phyloP scores from a whole-genome alignment of 2,329 filamentous ascomycete species.

The Aspergillus sp. region DNA sequence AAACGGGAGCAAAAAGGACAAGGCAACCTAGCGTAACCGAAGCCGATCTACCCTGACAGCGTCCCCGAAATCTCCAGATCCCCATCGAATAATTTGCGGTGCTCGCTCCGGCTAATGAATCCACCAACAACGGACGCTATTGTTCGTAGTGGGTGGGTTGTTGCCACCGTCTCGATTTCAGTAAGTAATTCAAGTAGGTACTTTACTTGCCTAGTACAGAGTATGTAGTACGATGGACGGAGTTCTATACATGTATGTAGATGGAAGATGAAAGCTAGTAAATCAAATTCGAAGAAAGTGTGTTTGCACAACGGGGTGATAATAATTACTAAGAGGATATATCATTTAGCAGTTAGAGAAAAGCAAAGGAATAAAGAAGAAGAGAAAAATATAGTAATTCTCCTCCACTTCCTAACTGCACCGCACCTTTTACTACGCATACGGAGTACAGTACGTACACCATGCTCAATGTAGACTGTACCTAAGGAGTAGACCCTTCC shows the following conservation, averaged over 20 bases:
- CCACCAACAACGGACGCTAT: neutral
- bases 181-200: neutral
- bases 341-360: too few relatives aligned
- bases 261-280: neutral
- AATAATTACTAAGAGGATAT: too few relatives aligned
- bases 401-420: neutral
- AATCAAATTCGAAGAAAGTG: neutral
- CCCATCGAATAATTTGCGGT: neutral
- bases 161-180: neutral
- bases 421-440: neutral
- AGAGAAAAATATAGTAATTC: too few relatives aligned
- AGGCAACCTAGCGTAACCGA: neutral
- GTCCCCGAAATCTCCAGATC: neutral
- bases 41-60: constrained; percentile 1
- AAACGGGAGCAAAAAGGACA: neutral
- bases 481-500: too few relatives aligned
- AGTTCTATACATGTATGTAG: neutral
- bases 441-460: too few relatives aligned
- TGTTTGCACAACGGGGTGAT: too few relatives aligned
- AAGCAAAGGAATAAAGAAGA: too few relatives aligned
- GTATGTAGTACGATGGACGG: too few relatives aligned
- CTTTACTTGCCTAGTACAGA: too few relatives aligned
- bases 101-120: neutral
- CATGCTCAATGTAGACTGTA: too few relatives aligned
- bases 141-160: constrained; percentile 6